These are phyloP conservation scores for Opeltia flavorubescens DNA, from an alignment of 495 filamentous ascomycete species.

Conservation along the genomic window DNA sequence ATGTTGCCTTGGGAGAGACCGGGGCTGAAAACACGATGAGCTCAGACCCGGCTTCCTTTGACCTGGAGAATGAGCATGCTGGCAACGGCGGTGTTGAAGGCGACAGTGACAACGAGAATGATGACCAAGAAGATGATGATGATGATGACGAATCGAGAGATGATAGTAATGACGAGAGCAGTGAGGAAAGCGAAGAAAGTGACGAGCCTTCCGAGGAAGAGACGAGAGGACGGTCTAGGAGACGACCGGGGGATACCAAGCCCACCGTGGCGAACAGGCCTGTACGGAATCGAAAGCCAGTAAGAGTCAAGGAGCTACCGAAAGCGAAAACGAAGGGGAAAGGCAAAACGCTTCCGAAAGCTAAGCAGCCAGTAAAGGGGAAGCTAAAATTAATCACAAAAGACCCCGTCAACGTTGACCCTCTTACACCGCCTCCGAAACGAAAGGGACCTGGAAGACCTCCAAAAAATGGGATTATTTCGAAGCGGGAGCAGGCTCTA, in stretches of 20 bases:
- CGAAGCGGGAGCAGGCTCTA: constrained; percentile 62
- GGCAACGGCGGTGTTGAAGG: constrained; percentile 17
- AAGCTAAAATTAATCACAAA: constrained; percentile 2
- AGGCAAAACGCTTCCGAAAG: constrained; percentile 28
- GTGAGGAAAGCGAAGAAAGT: constrained; percentile 20
- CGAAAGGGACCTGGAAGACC: constrained; percentile 77
- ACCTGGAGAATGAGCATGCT: constrained; percentile 40
- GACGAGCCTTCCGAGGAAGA: constrained; percentile 23
- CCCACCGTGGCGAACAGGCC: not conserved
- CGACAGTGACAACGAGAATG: constrained; percentile 24
- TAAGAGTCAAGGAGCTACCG: constrained; percentile 16
- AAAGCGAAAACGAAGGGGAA: constrained; percentile 4
- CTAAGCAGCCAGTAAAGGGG: constrained; percentile 17
- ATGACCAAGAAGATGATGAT: constrained; percentile 10
- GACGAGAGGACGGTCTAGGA: constrained; percentile 2
- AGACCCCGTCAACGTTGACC: constrained; percentile 20
- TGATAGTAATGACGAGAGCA: constrained; percentile 13
- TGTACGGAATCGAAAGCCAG: not conserved
- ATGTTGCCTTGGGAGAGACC: constrained; percentile 53
- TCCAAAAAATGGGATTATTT: constrained; percentile 87
- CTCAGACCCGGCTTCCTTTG: constrained; percentile 9
- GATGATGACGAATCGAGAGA: constrained; percentile 16
- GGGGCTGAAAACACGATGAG: constrained; percentile 35
- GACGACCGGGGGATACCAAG: not conserved
- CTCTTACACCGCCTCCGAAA: constrained; percentile 36